A percentile compares a stretch with the other conserved stretches of the same genome.
Conservation (phyloP, 2,329 filamentous ascomycete genomes). For the Colletotrichum nymphaeae region DNA sequence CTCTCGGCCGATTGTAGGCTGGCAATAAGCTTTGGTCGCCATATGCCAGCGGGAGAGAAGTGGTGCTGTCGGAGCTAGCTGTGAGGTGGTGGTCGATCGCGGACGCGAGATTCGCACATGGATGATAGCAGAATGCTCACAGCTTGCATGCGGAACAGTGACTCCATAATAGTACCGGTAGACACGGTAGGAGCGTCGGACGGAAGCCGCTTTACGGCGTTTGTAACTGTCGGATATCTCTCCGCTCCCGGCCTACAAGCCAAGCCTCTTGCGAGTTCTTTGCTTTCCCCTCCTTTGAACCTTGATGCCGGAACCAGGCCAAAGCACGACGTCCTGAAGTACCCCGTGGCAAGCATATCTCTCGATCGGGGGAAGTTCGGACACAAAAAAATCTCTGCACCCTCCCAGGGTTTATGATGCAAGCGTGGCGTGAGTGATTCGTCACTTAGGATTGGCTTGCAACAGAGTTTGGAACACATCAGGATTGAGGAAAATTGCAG, state of each 20-base stretch:
- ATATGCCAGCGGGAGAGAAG: constrained; percentile 8
- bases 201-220: constrained; percentile 24
- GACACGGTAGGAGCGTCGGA: constrained; percentile 23
- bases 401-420: constrained; percentile 31
- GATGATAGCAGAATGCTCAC: not conserved
- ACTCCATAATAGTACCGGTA: not conserved
- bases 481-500: not conserved
- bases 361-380: constrained; percentile 32
- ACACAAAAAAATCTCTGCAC: constrained; percentile 26
- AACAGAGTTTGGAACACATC: constrained; percentile 8
- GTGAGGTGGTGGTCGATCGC: constrained; percentile 8
- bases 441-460: constrained; percentile 20
- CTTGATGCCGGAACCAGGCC: constrained; percentile 33
- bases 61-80: not conserved
- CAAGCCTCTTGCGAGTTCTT: not conserved
- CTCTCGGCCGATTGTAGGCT: constrained; percentile 28
- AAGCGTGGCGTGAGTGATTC: constrained; percentile 34
- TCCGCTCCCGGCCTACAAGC: constrained; percentile 15
- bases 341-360: constrained; percentile 15
- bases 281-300: constrained; percentile 22
- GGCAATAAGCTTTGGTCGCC: constrained; percentile 28
- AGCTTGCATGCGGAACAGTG: not conserved
- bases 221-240: constrained; percentile 34
- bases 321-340: constrained; percentile 11
- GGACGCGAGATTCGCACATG: constrained; percentile 31